Base-by-base conservation (phyloP, 2,329 filamentous ascomycete genomes). In the Pestalotiopsis fici region DNA sequence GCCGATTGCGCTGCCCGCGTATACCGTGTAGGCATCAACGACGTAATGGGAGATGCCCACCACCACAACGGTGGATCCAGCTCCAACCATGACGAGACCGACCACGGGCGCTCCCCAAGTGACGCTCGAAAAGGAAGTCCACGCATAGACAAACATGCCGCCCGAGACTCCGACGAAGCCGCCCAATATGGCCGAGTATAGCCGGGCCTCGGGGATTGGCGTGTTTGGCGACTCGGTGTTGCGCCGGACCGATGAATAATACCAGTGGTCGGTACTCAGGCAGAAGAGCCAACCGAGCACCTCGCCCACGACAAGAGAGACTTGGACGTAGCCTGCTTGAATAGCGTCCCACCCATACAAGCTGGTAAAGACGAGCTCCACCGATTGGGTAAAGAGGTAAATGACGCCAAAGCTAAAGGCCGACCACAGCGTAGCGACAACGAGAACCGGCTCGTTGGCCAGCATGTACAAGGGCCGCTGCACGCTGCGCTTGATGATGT, bases 111-210 rank as follows among this genome's bases (percentile, higher is more conserved):
- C 77, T 5, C 83, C 81, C 85, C 85, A 87, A 0, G 77, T 82
- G 0, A 85, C 54, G 2, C 43, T 66, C 0, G 82, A 71, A 56
- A 79, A 83, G 1, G 79, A 78, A 1, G 83, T 83, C 85, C 84
- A 87, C 0, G 78, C 85, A 68, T 86, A 87, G 37, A 80, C 78
- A 68, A 87, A 85, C 75, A 86, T 79, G 15, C 85, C 85, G 1
- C 80, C 84, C 0, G 78, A 47, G 6, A 61, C 64, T 6, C 64
- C 64, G n/a, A 61, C 4, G 27, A 60, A 61, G 2, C 64, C 64
- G 1, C 64, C 64, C 13, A 65, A 3, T 2, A 65, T 31, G 27
- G 64, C 64, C 7, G 56, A n/a, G 27, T 65, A 65, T 28, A 65
- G 64, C 5, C 64, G 13, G 1, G 64, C 64, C 11, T 65, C 64